A percentile compares a stretch with the other conserved stretches of the same genome.
These are phyloP conservation scores for Lichtheimia hyalospora DNA, from an alignment of 371 early-diverging fungal genomes.

Conservation along the genomic window DNA sequence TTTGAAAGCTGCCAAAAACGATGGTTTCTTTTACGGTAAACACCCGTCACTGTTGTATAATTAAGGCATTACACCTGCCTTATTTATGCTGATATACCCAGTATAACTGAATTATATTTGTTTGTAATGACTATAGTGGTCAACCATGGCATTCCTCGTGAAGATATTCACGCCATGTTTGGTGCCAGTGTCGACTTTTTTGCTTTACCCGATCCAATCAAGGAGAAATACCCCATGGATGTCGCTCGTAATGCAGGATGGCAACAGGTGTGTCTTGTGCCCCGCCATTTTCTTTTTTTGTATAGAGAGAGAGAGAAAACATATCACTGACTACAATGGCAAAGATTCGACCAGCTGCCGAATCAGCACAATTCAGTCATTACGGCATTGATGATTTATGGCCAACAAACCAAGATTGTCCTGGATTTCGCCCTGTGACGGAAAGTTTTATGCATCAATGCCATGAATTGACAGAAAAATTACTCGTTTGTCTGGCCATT, in stretches of 20 bases:
- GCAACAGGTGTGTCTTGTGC: constrained; percentile 12
- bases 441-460: constrained; percentile 31
- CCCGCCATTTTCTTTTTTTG: too few relatives aligned
- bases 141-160: constrained; percentile 29
- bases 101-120: neutral
- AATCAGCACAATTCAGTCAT: constrained; percentile 32
- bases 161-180: constrained; percentile 32
- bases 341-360: constrained; percentile 32
- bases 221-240: constrained; percentile 27
- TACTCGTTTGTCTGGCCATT: constrained; percentile 27
- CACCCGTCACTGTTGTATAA: neutral
- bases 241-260: constrained; percentile 35
- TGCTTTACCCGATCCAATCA: constrained; percentile 26
- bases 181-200: constrained; percentile 29
- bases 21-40: constrained; percentile 26
- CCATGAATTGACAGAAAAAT: constrained; percentile 25
- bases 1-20: constrained; percentile 14
- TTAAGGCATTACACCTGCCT: too few relatives aligned
- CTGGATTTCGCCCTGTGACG: constrained; percentile 19
- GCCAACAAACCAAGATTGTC: constrained; percentile 30
- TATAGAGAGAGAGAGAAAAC: too few relatives aligned
- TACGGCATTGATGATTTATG: constrained; percentile 32
- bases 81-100: too few relatives aligned
- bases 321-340: too few relatives aligned
- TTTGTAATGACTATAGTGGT: constrained; percentile 16